Percentiles rank a stretch among this genome's conserved stretches.
Evolutionary conservation across 192 early-diverging fungal species (phyloP).

Genomic region (Geosiphon pyriformis): DNA sequence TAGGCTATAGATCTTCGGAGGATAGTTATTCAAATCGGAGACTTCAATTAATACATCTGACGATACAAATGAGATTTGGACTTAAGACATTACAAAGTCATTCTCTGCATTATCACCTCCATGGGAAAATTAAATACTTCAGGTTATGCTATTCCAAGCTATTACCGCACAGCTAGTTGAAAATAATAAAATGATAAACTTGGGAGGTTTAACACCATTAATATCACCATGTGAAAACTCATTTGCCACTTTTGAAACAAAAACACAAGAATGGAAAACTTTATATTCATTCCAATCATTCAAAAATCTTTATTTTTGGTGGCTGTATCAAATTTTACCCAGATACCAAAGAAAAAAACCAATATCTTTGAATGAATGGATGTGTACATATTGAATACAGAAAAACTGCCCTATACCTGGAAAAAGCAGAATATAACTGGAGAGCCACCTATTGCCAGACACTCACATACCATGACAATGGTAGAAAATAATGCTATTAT

Average conservation of each 20-base stretch:
- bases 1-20: conserved; percentile 6
- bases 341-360: no score
- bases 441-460: neutral
- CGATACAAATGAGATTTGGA: neutral
- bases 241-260: conserved; percentile 2
- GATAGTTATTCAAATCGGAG: neutral
- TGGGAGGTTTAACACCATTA: conserved; percentile 13
- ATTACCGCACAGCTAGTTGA: conserved; percentile 4
- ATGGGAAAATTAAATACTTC: neutral
- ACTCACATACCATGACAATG: conserved; percentile 11
- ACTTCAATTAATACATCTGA: no score
- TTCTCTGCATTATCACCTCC: neutral
- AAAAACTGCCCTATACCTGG: neutral
- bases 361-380: neutral
- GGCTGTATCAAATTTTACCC: conserved; percentile 9
- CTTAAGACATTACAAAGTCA: neutral
- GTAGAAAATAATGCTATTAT: conserved; percentile 2
- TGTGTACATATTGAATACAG: neutral
- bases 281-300: neutral
- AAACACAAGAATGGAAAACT: neutral
- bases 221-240: neutral
- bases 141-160: neutral
- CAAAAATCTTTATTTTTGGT: conserved; percentile 26
- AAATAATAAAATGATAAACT: conserved; percentile 14
- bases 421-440: neutral